Conservation (phyloP, 2,329 filamentous ascomycete species). For the Pseudopyrenochaeta lycopersici region DNA sequence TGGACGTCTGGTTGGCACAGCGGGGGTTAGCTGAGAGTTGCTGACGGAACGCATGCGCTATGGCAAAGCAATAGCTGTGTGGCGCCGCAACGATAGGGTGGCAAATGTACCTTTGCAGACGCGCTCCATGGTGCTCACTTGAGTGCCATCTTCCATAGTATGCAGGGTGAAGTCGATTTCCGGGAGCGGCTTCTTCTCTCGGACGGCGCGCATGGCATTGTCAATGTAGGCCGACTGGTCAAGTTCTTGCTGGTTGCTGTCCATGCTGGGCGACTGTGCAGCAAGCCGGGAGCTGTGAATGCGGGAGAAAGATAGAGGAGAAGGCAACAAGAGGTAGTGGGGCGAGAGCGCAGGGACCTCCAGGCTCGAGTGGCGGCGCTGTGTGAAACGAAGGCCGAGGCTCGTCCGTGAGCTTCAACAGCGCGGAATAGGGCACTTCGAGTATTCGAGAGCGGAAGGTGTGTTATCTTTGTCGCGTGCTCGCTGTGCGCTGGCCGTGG, state of each 20-base stretch:
- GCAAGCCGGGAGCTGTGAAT: conserved; percentile 29
- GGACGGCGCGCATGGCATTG: conserved; percentile 90
- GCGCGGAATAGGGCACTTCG: conserved; percentile 20
- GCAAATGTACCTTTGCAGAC: conserved; percentile 89
- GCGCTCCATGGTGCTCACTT: conserved; percentile 94
- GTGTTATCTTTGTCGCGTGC: conserved; percentile 43
- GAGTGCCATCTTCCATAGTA: conserved; percentile 95
- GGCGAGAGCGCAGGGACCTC: conserved; percentile 40
- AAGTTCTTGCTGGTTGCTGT: conserved; percentile 42
- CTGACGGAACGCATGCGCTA: conserved; percentile 16
- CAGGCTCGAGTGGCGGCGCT: conserved; percentile 43
- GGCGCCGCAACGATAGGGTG: conserved; percentile 3
- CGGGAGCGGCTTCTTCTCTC: conserved; percentile 92
- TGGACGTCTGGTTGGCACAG: conserved; percentile 78
- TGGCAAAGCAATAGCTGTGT: not conserved
- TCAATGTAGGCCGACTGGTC: conserved; percentile 68
- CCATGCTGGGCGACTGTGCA: conserved; percentile 43
- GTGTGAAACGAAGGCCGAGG: conserved; percentile 42
- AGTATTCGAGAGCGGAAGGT: conserved; percentile 4
- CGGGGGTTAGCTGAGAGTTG: conserved; percentile 35
- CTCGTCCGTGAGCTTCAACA: conserved; percentile 26
- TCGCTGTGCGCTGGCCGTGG: conserved; percentile 28
- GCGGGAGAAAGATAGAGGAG: conserved; percentile 31
- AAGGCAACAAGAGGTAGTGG: conserved; percentile 43
- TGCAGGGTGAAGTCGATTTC: conserved; percentile 99